phyloP scores from a whole-genome alignment of 495 filamentous ascomycete genomes.

The Neurospora sp. region DNA sequence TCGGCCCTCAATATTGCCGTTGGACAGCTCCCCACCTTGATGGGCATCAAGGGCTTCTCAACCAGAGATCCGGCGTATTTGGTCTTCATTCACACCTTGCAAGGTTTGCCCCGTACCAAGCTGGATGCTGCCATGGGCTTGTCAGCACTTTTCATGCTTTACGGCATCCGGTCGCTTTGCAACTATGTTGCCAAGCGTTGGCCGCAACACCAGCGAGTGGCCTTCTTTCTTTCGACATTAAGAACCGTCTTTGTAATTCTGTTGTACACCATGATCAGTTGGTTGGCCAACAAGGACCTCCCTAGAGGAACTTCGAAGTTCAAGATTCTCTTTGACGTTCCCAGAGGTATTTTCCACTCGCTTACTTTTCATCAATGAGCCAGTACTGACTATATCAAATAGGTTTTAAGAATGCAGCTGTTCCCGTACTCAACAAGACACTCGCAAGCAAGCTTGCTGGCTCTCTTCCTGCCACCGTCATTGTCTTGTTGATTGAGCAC shows the following conservation, averaged over 20 bases:
- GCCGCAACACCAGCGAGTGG: conserved; percentile 59
- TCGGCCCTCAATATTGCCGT: conserved; percentile 84
- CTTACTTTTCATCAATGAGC: background rate
- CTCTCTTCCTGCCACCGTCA: conserved; percentile 47
- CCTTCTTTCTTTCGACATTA: conserved; percentile 85
- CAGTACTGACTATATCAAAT: conserved; percentile 4
- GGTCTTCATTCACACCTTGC: conserved; percentile 80
- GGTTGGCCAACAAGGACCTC: conserved; percentile 57
- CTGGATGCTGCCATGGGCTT: conserved; percentile 87
- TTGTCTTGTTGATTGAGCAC: conserved; percentile 91
- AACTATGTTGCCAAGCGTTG: conserved; percentile 56
- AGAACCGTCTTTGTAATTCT: conserved; percentile 88
- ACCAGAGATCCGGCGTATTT: conserved; percentile 71
- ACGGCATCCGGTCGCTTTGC: conserved; percentile 64
- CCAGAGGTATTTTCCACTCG: conserved; percentile 44
- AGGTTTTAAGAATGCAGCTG: conserved; percentile 74
- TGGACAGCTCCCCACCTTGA: conserved; percentile 77
- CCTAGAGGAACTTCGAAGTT: conserved; percentile 43
- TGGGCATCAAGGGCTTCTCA: conserved; percentile 72
- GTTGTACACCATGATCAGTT: conserved; percentile 89
- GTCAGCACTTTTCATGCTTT: conserved; percentile 72
- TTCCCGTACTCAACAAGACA: conserved; percentile 51
- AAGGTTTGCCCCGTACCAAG: conserved; percentile 55
- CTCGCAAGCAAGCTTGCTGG: conserved; percentile 20
- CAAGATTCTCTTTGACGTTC: conserved; percentile 64